Evolutionary conservation across 495 filamentous ascomycete genomes (phyloP), one percentile per base, ranked within the genome.

Genomic region (Penicillium angulare): DNA sequence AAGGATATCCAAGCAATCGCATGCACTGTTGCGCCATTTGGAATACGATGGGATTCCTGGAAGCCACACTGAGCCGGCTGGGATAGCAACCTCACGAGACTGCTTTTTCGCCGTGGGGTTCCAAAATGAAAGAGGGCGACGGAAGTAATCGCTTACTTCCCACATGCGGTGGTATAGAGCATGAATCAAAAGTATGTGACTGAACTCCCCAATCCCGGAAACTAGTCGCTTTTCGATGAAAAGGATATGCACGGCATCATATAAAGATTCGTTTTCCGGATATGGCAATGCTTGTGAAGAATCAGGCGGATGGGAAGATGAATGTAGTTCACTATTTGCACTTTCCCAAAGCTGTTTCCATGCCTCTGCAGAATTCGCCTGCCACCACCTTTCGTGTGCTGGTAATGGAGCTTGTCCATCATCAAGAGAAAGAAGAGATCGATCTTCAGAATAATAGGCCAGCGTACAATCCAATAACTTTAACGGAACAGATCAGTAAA

Each of bases 1-100:
- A 8, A 82, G 66, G 17, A 80, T 75, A 49, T 82, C 79, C 13
- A 82, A 50, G 41, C 71, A 77, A 53, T 82, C 79, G 39, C 78
- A 80, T 16, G 75, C 69, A 39, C 75, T 75, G 53, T 82, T 82
- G 22, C 77, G 71, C 79, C 79, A 82, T 47, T 77, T 79, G 3
- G 77, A 71, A 47, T 74, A 78, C 0, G 71, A 73, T 6, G 74
- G 71, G 15, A 76, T 76, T 6, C 69, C 67, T 3, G 77, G 77
- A 8, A 77, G 72, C 77, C 75, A 80, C n/a, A 78, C 68, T 27
- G 71, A 66, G 3, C 67, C 63, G 1, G 62, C 66, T 15, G 62
- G 63, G 10, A 74, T 66, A 5, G 69, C 67, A 17, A 64, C 52
- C 23, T 66, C 59, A 13, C 73, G 62, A 15, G 69, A 63, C 29